These are phyloP conservation scores for Wallacemonas sp. DNA, from an alignment of 208 protist genomes.

Conservation along the genomic window DNA sequence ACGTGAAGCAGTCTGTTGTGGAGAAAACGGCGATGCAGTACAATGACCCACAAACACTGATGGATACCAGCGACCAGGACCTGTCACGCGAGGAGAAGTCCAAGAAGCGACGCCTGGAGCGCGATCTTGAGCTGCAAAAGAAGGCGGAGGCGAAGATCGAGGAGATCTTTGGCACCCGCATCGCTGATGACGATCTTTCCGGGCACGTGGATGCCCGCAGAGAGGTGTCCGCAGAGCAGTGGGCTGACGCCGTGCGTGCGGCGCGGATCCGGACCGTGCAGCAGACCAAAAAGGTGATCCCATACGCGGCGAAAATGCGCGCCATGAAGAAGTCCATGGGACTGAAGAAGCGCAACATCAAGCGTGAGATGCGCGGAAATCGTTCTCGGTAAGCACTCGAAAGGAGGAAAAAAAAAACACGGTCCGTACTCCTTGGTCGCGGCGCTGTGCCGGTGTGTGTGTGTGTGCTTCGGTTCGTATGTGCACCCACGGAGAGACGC, in stretches of 20 bases:
- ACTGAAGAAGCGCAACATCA: constrained; percentile 43
- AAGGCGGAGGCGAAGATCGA: constrained; percentile 72
- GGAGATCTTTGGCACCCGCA: constrained; percentile 57
- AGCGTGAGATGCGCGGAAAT: constrained; percentile 63
- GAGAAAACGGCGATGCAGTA: constrained; percentile 89
- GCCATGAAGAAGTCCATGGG: constrained; percentile 36
- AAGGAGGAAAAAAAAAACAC: background rate
- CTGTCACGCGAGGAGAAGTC: constrained; percentile 63
- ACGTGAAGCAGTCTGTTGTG: constrained; percentile 65
- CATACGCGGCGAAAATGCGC: constrained; percentile 67
- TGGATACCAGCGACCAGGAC: constrained; percentile 46
- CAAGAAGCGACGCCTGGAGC: constrained; percentile 38
- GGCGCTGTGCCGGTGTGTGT: no score
- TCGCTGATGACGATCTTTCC: constrained; percentile 19
- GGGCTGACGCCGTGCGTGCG: constrained; percentile 73
- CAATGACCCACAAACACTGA: constrained; percentile 64
- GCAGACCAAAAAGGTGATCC: constrained; percentile 73
- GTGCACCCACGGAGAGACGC: no score
- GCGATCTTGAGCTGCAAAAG: constrained; percentile 51
- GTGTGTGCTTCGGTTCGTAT: no score
- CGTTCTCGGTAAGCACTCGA: constrained; percentile 46
- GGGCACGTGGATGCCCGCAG: constrained; percentile 59
- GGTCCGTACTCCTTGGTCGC: no score
- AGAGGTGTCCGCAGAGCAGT: constrained; percentile 74
- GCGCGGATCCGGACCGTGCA: constrained; percentile 62